These are phyloP conservation scores for Conringia planisiliqua DNA, from an alignment of 345 rosid genomes.

Conservation along the genomic window DNA sequence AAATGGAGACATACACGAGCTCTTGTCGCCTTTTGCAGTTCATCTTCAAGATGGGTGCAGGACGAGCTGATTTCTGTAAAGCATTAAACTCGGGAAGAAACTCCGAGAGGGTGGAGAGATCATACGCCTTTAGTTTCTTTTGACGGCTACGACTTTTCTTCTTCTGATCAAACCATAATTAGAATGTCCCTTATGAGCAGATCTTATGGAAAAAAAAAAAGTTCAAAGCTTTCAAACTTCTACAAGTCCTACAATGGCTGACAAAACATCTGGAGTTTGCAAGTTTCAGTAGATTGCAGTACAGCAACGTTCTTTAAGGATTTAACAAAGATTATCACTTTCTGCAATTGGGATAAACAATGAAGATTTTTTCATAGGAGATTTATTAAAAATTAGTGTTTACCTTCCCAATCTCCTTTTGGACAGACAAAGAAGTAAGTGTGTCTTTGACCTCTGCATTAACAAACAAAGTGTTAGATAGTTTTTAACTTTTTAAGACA, in stretches of 20 bases:
- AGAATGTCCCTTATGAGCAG: background rate
- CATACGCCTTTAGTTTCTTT: slow-evolving; percentile 68
- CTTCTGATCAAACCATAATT: slow-evolving; percentile 37
- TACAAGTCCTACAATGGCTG: too few relatives aligned
- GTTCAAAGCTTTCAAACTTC: slow-evolving; percentile 2
- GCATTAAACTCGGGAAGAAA: slow-evolving; percentile 71
- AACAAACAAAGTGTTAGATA: slow-evolving; percentile 3
- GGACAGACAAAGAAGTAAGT: slow-evolving; percentile 49
- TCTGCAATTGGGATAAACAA: background rate
- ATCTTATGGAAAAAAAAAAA: background rate
- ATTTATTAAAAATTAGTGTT: background rate
- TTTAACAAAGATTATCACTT: background rate
- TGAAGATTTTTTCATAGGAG: background rate
- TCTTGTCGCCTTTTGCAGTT: slow-evolving; percentile 69
- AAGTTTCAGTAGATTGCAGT: background rate
- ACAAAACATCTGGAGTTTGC: background rate
- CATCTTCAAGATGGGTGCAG: slow-evolving; percentile 50
- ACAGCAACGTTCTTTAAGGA: background rate
- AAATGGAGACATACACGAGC: slow-evolving; percentile 44
- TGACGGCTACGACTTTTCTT: slow-evolving; percentile 53
- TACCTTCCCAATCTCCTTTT: slow-evolving; percentile 55
- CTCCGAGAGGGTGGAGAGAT: slow-evolving; percentile 66
- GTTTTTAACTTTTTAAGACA: background rate
- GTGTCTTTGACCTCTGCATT: slow-evolving; percentile 63
- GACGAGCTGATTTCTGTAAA: slow-evolving; percentile 26